phyloP scores from a whole-genome alignment of 164 flowering plant species.

The Warburgia ugandensis region DNA sequence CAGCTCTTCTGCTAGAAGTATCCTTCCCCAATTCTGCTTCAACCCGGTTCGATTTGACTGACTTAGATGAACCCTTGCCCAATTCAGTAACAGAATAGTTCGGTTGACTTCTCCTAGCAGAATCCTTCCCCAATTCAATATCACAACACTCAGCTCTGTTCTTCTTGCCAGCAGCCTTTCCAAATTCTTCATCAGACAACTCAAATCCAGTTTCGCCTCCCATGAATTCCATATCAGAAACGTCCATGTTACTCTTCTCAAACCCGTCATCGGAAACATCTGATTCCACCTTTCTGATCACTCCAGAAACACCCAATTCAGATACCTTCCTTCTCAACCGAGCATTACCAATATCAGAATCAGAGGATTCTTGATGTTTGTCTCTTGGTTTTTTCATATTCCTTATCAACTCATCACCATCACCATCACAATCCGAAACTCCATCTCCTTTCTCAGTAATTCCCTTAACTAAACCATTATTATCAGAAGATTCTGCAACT shows the following conservation, averaged over 20 bases:
- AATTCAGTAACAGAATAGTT: constrained; percentile 4
- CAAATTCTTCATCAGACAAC: constrained; percentile 17
- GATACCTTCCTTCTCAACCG: constrained; percentile 24
- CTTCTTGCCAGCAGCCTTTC: constrained; percentile 12
- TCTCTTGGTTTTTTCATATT: constrained; percentile 21
- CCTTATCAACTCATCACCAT: constrained; percentile 8
- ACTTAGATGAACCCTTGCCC: constrained; percentile 8
- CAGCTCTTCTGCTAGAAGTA: constrained; percentile 17
- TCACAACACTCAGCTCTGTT: constrained; percentile 11
- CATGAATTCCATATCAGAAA: neutral
- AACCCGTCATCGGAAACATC: constrained; percentile 27
- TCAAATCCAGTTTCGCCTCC: constrained; percentile 21
- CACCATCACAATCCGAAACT: constrained; percentile 7
- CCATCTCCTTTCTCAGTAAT: constrained; percentile 22
- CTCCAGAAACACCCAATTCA: constrained; percentile 31
- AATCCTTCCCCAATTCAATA: constrained; percentile 21
- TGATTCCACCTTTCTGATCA: constrained; percentile 24
- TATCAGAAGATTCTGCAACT: constrained; percentile 57
- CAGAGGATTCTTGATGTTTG: neutral
- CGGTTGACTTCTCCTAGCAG: neutral
- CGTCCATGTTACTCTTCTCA: constrained; percentile 3
- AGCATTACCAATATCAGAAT: constrained; percentile 18
- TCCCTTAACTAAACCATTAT: constrained; percentile 54
- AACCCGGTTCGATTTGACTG: constrained; percentile 6
- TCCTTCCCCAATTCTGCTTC: constrained; percentile 19